Evolutionary conservation across 2,329 filamentous ascomycete species (phyloP).

Genomic region (Ilyonectria robusta): DNA sequence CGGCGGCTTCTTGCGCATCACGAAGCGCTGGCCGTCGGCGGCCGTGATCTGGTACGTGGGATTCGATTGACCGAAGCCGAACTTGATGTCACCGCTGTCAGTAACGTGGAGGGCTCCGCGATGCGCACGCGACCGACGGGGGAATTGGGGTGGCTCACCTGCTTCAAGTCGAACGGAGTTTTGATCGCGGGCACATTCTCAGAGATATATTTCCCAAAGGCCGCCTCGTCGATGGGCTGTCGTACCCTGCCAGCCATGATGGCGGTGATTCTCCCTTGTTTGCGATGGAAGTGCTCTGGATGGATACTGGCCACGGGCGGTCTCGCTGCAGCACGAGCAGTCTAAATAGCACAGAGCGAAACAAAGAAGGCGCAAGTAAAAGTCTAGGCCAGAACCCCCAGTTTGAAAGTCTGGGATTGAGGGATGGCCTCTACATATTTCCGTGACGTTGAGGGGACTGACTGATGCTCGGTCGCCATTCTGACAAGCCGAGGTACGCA

Average conservation of each 20-base stretch:
- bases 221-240: conserved; percentile 88
- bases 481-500: conserved; percentile 45
- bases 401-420: conserved; percentile 5
- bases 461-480: conserved; percentile 30
- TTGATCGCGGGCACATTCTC: conserved; percentile 86
- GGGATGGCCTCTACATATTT: conserved; percentile 18
- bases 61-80: conserved; percentile 97
- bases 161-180: conserved; percentile 88
- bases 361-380: not conserved
- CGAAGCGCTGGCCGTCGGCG: conserved; percentile 78
- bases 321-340: not conserved
- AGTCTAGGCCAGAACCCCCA: conserved; percentile 4
- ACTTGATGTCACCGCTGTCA: conserved; percentile 60
- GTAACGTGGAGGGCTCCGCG: conserved; percentile 9
- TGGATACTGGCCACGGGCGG: not conserved
- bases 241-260: conserved; percentile 88
- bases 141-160: conserved; percentile 68
- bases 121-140: not conserved
- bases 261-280: conserved; percentile 15
- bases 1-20: conserved; percentile 98
- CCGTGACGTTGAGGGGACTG: conserved; percentile 20
- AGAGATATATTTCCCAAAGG: conserved; percentile 84
- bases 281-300: not conserved
- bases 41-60: conserved; percentile 94
- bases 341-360: not conserved